These are phyloP conservation scores for Lathyrus sativus DNA, from an alignment of 306 rosid genomes.

Conservation along the genomic window DNA sequence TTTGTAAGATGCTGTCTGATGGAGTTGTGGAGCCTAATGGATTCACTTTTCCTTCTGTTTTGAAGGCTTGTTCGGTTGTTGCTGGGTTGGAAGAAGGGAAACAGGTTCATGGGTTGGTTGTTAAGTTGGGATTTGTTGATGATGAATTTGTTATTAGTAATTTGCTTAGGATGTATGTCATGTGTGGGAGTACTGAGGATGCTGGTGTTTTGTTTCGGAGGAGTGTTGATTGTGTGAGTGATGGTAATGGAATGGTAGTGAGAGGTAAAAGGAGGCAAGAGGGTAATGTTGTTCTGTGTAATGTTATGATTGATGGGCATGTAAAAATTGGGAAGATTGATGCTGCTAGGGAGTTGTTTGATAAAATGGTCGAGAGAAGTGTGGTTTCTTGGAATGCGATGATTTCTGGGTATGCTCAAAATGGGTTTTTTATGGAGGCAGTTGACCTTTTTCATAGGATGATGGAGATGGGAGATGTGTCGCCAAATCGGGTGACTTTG, in stretches of 20 bases:
- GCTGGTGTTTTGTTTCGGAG: conserved; percentile 58
- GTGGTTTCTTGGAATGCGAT: conserved; percentile 78
- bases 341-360: conserved; percentile 57
- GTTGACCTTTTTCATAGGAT: conserved; percentile 59
- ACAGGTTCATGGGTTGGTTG: conserved; percentile 71
- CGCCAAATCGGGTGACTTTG: conserved; percentile 70
- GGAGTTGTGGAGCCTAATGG: conserved; percentile 58
- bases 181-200: conserved; percentile 62
- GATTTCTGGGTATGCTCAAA: conserved; percentile 76
- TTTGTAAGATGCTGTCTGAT: conserved; percentile 53
- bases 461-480: conserved; percentile 56
- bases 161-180: conserved; percentile 70
- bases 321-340: conserved; percentile 57
- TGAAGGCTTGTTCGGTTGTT: conserved; percentile 64
- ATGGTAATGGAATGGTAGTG: conserved; percentile 22
- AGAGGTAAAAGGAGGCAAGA: conserved; percentile 51
- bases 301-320: conserved; percentile 65
- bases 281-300: conserved; percentile 71
- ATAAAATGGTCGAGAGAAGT: conserved; percentile 66
- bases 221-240: conserved; percentile 40
- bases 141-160: conserved; percentile 70
- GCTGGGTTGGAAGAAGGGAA: conserved; percentile 58
- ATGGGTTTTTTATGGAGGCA: conserved; percentile 60
- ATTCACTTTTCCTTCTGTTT: conserved; percentile 72
- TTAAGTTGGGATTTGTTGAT: conserved; percentile 55